A percentile compares a stretch with the other conserved stretches of the same genome.
Evolutionary conservation across 106 monocot species (phyloP).

Genomic region (Narthecium ossifragum): DNA sequence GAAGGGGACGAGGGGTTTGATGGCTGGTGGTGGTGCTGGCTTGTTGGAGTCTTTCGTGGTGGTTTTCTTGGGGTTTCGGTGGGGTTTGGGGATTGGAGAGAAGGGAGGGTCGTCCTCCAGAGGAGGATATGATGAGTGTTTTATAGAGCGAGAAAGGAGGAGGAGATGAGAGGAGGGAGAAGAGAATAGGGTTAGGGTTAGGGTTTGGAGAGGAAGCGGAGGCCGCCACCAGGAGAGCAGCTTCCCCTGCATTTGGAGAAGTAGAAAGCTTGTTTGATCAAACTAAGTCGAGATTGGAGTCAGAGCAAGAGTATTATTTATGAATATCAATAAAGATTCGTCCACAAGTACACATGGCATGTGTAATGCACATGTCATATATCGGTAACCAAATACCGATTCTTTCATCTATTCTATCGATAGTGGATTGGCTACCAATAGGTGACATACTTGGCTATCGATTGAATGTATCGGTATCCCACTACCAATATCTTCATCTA

Average conservation of each 20-base stretch:
- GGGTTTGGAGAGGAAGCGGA: background rate
- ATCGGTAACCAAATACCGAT: no score
- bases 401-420: no score
- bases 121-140: constrained; percentile 5
- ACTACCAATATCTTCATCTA: no score
- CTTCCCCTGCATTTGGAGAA: background rate
- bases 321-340: no score
- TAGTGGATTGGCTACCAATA: no score
- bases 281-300: no score
- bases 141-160: no score
- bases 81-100: constrained; percentile 16
- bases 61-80: background rate
- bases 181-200: constrained; percentile 5
- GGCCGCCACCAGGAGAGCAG: background rate
- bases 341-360: no score
- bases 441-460: no score
- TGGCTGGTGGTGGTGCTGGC: background rate
- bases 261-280: background rate
- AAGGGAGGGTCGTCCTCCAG: constrained; percentile 45
- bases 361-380: no score
- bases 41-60: background rate
- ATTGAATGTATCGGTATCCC: no score
- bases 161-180: background rate
- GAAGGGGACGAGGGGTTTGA: constrained; percentile 10
- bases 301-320: no score